These are phyloP conservation scores for Heracleum sosnowskyi DNA, from an alignment of 129 eudicot genomes.

Conservation along the genomic window DNA sequence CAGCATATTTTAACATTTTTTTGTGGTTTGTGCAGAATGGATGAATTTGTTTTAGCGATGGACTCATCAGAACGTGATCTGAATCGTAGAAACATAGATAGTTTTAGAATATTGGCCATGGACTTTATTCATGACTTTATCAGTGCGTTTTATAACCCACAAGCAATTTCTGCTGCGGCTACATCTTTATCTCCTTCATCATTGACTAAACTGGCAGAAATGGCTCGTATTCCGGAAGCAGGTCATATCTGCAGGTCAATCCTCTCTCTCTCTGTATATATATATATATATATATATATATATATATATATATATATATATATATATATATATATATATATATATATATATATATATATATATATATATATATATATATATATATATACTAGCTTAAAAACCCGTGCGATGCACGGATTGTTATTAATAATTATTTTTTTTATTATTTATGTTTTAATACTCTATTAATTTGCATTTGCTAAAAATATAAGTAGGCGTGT, in stretches of 20 bases:
- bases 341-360: too few species aligned
- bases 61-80: constrained; percentile 41
- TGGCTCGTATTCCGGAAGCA: constrained; percentile 76
- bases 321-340: too few species aligned
- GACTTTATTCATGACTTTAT: constrained; percentile 69
- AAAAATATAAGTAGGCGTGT: too few species aligned
- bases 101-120: constrained; percentile 65
- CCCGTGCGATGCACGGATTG: too few species aligned
- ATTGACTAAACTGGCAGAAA: constrained; percentile 61
- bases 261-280: constrained; percentile 16
- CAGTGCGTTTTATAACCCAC: constrained; percentile 54
- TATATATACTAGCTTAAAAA: too few species aligned
- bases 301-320: too few species aligned
- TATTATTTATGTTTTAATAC: too few species aligned
- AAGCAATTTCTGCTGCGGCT: constrained; percentile 74
- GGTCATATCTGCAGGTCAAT: constrained; percentile 90
- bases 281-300: background rate
- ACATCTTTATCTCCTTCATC: constrained; percentile 73
- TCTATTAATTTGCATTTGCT: too few species aligned
- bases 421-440: too few species aligned
- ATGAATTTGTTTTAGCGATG: constrained; percentile 54
- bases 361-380: too few species aligned
- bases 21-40: constrained; percentile 50
- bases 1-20: constrained; percentile 3
- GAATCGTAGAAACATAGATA: constrained; percentile 37